Evolutionary conservation across 495 filamentous ascomycete genomes (phyloP), one percentile per base, ranked within the genome.

Genomic region (Xylaria cubensis): DNA sequence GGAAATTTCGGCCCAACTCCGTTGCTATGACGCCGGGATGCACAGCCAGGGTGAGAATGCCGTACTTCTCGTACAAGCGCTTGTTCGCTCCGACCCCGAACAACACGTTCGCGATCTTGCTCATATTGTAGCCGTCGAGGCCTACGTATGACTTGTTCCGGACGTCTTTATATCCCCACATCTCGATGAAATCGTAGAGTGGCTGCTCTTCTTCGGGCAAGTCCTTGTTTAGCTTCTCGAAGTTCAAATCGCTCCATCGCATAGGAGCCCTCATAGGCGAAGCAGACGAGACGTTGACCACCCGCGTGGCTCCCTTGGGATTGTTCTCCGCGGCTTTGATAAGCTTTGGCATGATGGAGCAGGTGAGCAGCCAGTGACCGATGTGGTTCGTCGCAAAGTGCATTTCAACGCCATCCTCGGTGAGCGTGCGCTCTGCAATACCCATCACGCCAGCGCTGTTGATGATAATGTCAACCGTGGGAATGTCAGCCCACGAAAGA

Each of bases 381-480:
- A 88, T 77, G 74, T 90, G 86, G 74, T 90, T 90, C 24, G 84
- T 85, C 10, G 82, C 89, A 42, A 91, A 86, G 67, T 90, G 88
- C 56, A 83, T 81, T 73, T 91, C 90, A 21, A 85, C 69, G 1
- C 84, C 82, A 46, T 85, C 81, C 42, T 71, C 72, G 55, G 70
- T 81, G 19, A 80, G 65, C 2, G 68, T 75, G 51, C 73, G 73
- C 56, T 82, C 69, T 15, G 72, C 71, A n/a, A 80, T 56, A 3
- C 76, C 78, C 74, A 82, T 82, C 0, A 86, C 74, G 19, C 79
- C 86, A 3, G 86, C 86, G 71, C 83, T 88, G 68, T 83, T 80
- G 67, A 88, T 77, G 15, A 87, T 61, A 71, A 87, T 74, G 72
- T 86, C 80, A n/a, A 88, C 42, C 19, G 73, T 74, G 3, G 79